phyloP scores from a whole-genome alignment of 2,329 filamentous ascomycete genomes.

The Stemphylium vesicarium region DNA sequence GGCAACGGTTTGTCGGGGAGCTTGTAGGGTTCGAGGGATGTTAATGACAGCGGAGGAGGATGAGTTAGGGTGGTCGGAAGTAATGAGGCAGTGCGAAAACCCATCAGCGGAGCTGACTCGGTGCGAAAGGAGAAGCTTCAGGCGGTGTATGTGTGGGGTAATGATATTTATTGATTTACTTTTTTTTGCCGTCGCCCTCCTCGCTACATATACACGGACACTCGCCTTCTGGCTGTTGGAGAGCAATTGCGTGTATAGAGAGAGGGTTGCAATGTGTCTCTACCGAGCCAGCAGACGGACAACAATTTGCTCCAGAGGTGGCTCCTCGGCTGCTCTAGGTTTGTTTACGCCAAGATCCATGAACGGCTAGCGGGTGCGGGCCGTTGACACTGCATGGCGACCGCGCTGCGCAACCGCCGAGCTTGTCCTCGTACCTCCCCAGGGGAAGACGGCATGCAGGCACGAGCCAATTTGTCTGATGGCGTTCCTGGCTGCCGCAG shows the following conservation, averaged over 20 bases:
- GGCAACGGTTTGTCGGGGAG: conserved; percentile 14
- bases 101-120: conserved; percentile 33
- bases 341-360: conserved; percentile 25
- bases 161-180: conserved; percentile 1
- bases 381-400: conserved; percentile 21
- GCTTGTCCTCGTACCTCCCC: too few species aligned
- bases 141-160: conserved; percentile 11
- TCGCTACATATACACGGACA: not conserved
- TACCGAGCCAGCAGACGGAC: not conserved
- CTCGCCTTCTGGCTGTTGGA: not conserved
- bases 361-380: conserved; percentile 20
- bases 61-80: conserved; percentile 15
- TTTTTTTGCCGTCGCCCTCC: not conserved
- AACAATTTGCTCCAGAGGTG: conserved; percentile 7
- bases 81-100: conserved; percentile 28
- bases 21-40: not conserved
- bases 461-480: not conserved
- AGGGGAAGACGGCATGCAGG: conserved; percentile 1
- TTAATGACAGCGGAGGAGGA: conserved; percentile 5
- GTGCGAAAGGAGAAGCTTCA: conserved; percentile 15
- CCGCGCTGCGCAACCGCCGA: conserved; percentile 20
- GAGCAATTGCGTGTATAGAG: conserved; percentile 7
- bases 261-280: conserved; percentile 12
- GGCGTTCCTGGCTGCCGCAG: conserved; percentile 3
- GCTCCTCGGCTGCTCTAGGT: conserved; percentile 14